These are phyloP conservation scores for Iris macrosiphon DNA, from an alignment of 106 monocot genomes.

Conservation along the genomic window DNA sequence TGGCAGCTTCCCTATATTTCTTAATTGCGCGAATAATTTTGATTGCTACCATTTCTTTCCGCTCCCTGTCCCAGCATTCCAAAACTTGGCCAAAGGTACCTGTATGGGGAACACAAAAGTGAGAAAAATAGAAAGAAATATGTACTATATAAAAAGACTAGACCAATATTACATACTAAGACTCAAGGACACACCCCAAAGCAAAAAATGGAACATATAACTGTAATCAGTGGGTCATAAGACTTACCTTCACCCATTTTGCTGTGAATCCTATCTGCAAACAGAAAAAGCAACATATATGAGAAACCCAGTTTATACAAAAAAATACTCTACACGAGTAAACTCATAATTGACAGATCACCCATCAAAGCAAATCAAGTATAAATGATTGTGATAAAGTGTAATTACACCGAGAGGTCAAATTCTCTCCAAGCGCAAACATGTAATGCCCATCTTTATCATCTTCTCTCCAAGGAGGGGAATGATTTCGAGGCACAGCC, in stretches of 20 bases:
- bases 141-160: not conserved
- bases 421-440: slow-evolving; percentile 89
- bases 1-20: slow-evolving; percentile 91
- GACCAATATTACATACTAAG: not conserved
- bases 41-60: slow-evolving; percentile 95
- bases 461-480: slow-evolving; percentile 93
- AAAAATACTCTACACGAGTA: not conserved
- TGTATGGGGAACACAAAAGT: slow-evolving; percentile 9
- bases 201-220: not conserved
- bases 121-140: not conserved
- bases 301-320: not conserved
- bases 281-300: slow-evolving; percentile 5
- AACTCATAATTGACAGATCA: not conserved
- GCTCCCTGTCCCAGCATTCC: slow-evolving; percentile 95
- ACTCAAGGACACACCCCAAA: not conserved
- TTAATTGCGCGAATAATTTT: slow-evolving; percentile 77
- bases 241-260: slow-evolving; percentile 95
- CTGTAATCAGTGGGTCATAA: not conserved
- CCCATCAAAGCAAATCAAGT: not conserved
- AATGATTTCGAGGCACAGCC: slow-evolving; percentile 51
- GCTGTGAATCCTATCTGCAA: slow-evolving; percentile 65
- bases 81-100: slow-evolving; percentile 97
- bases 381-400: slow-evolving; percentile 23
- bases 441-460: slow-evolving; percentile 98
- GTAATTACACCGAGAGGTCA: slow-evolving; percentile 95